Evolutionary conservation across 1,284 basidiomycete genomes (phyloP), one percentile per base, ranked within the genome.

Genomic region (Tetrapyrgos nigripes): DNA sequence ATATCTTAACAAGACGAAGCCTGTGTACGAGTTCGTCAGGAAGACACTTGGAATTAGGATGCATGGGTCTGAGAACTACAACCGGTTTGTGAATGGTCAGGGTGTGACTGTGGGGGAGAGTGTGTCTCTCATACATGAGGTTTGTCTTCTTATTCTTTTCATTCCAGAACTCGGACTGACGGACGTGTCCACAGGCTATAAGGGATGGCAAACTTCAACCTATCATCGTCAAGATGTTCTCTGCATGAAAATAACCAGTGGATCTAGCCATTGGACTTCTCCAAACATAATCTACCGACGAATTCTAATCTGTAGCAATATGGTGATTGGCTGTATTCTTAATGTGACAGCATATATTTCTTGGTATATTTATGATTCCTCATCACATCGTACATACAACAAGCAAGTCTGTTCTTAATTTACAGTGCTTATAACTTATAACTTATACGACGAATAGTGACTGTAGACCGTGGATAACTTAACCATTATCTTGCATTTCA

Each of bases 11-110:
- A 83, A 83, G 62, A 91, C 91, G 3, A 80, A 82, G 46, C 72
- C 79, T 3, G 68, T 93, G 57, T 94, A 94, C 70, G 84, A 88
- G 68, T 94, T 84, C 66, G 80, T 94, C 19, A 81, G 92, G 26
- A 66, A 83, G 44, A 81, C 77, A 21, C 77, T 94, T 23, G 56
- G 87, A 3, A 78, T 94, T 35, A 78, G 76, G 61, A 93, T 93
- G 86, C 87, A 92, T 63, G 91, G 92, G 4, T 70, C 76, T 19
- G 89, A 91, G 67, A 93, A 93, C 69, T 72, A 82, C 62, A 74
- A 74, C 28, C 68, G 74, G 43, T 90, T 89, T 67, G 76, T 70
- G 29, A 77, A 80, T 49, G 86, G 86, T 6, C 74, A 83, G n/a
- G 83, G 85, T 10, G 75, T 80, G 23, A 87, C 88, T 0, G 75